Conservation (phyloP, 2,329 filamentous ascomycete species). For the Monosporascus sp. region DNA sequence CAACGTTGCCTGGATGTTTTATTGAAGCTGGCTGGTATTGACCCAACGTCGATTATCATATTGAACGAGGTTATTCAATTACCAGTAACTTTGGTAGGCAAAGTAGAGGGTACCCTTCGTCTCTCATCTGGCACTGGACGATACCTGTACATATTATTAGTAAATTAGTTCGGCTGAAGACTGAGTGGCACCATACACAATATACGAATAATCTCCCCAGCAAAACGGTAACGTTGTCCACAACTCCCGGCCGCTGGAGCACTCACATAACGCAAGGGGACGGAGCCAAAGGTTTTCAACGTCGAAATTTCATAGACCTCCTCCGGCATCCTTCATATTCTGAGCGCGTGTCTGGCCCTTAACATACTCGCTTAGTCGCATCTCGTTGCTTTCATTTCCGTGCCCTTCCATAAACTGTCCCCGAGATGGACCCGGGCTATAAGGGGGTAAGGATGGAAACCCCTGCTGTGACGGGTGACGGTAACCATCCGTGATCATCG, state of each 20-base stretch:
- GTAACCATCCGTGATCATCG: slow-evolving; percentile 27
- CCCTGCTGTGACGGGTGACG: slow-evolving; percentile 10
- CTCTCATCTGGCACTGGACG: neutral
- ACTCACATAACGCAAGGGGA: too few species aligned
- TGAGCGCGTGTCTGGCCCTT: slow-evolving; percentile 32
- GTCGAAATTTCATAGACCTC: neutral
- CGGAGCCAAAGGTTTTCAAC: too few species aligned
- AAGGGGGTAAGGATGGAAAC: slow-evolving; percentile 25
- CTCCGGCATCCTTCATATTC: slow-evolving; percentile 27
- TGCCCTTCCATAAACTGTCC: slow-evolving; percentile 28
- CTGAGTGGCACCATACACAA: too few species aligned
- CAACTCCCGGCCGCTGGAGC: too few species aligned
- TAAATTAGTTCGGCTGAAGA: too few species aligned
- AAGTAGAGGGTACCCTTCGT: too few species aligned
- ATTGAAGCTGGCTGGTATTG: neutral
- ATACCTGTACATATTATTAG: neutral
- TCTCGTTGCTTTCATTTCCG: slow-evolving; percentile 29
- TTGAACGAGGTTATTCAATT: neutral
- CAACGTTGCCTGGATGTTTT: neutral
- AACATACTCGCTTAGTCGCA: slow-evolving; percentile 32
- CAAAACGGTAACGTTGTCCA: too few species aligned
- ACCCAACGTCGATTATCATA: neutral
- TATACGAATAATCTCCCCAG: too few species aligned
- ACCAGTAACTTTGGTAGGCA: neutral
- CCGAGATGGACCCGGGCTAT: slow-evolving; percentile 22